Evolutionary conservation across 257 asterid species (phyloP), one percentile per base, ranked within the genome.

Genomic region (Przewalskia tangutica): DNA sequence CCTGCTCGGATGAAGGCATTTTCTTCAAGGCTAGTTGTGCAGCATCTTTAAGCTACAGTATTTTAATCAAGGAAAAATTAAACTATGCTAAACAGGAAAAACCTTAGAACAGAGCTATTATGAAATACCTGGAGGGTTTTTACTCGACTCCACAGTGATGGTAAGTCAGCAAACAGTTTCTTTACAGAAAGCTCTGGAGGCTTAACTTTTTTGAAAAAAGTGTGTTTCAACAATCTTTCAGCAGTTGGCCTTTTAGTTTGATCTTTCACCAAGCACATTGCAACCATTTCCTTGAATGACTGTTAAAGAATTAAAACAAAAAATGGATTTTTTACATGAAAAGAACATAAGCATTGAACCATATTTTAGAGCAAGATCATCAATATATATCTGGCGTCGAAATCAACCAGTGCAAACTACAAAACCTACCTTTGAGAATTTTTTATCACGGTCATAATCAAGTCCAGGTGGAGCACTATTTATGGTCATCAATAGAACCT

Each of bases 381-480:
- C 79, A 50, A 46, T 12, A 73, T 50, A 73, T 48, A 73, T 73
- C 79, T 2, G 20, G 18, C 40, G 8, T 48, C 42, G 7, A 71
- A 71, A 48, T 71, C 79, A 73, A 73, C 62, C 20, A 73, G 42
- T 11, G 59, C 44, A 20, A 68, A 55, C 73, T 56, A 82, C 79
- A 83, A 78, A 23, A 82, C 77, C 13, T 89, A 91, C 99, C 99
- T 96, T 96, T 40, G 99, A 96, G 88, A 96, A 96, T 88, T 90
- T 96, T 86, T 92, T 96, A 89, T 96, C 99, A 71, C 99, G 98
- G 83, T 96, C 99, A 89, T 96, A 93, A 87, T 96, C 99, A 89
- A 96, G 98, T 81, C 99, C 99, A 84, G 99, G 99, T 32, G 99
- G 99, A 54, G 99, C 99, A 89, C 92, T 93, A 84, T 96, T 98